Conservation (phyloP, 257 asterid species). For the Oldenlandia corymbosa region DNA sequence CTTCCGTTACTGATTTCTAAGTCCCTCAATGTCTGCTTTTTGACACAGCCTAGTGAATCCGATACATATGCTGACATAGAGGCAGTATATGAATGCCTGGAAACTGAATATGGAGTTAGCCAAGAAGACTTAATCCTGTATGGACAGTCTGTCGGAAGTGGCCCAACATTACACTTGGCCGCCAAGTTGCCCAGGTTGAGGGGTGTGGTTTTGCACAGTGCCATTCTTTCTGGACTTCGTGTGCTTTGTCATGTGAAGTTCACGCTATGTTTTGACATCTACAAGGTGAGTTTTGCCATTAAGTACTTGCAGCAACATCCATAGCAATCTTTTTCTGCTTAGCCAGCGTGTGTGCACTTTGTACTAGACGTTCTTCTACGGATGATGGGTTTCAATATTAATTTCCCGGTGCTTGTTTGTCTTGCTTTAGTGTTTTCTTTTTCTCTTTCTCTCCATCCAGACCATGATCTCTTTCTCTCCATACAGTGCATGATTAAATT, state of each 20-base stretch:
- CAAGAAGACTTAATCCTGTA: slow-evolving; percentile 87
- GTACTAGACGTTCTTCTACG: background rate
- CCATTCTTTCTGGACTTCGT: slow-evolving; percentile 97
- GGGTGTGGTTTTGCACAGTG: slow-evolving; percentile 97
- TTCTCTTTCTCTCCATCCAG: too few relatives aligned
- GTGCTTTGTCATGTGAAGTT: slow-evolving; percentile 92
- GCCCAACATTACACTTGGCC: slow-evolving; percentile 95
- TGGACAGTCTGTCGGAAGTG: slow-evolving; percentile 99
- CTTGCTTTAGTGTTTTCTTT: too few relatives aligned
- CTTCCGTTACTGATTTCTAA: background rate
- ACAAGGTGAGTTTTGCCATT: slow-evolving; percentile 48
- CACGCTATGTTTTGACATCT: slow-evolving; percentile 86
- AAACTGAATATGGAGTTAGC: slow-evolving; percentile 82
- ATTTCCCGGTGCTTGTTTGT: background rate
- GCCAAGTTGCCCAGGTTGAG: slow-evolving; percentile 87
- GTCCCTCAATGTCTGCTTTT: slow-evolving; percentile 1
- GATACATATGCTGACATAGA: slow-evolving; percentile 97
- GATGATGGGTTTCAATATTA: background rate
- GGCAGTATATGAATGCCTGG: slow-evolving; percentile 91
- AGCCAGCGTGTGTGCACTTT: background rate
- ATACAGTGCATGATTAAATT: background rate
- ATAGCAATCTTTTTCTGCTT: background rate
- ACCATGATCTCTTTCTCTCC: too few relatives aligned
- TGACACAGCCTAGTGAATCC: slow-evolving; percentile 78
- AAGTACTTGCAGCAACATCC: background rate